Base-by-base conservation (phyloP, 495 filamentous ascomycete species). In the Rhypophila decipiens region DNA sequence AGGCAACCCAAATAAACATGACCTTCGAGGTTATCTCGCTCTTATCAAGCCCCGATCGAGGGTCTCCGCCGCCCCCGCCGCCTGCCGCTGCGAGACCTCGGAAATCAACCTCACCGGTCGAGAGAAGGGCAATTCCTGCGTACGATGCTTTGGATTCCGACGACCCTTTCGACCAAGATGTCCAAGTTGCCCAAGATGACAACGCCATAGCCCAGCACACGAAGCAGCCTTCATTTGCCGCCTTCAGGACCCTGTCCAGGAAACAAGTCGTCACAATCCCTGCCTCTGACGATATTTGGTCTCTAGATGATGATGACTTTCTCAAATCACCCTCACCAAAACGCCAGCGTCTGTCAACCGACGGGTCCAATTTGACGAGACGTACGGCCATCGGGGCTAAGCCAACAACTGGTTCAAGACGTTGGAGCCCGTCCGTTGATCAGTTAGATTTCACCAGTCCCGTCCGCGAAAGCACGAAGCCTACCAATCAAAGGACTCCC, bases 21-120 rank as follows among this genome's bases (percentile, higher is more conserved):
- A 45, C 67, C 10, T 9, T 51, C 15, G 64, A 73, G 50, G 58
- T 73, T 2, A 69, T 73, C 19, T 60, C 50, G 42, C 50, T 73
- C 12, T 51, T 71, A 13, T 70, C 70, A 0, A 58, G 54, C 33
- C 56, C 59, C 9, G 48, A 46, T 11, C 21, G 20, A 4, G 33
- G 15, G n/a, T 24, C 31, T 11, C 42, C 53, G 3, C 39, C 49
- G 1, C 46, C 49, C 1, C 34, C 27, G 27, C 27, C 27, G 7
- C 27, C 27, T 13, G 27, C n/a, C n/a, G n/a, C n/a, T n/a, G n/a
- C 37, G 1, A 23, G 24, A 34, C 10, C 17, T 15, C 8, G 39
- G 27, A 40, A 15, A n/a, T 13, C 4, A 13, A 17, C 27, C 15
- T 34, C 34, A 2, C 27, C 45, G 15, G 29, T 42, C 5, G 27